A percentile compares a stretch with the other conserved stretches of the same genome.
Conservation (phyloP, 495 filamentous ascomycete genomes). For the Annulohypoxylon maeteangense region DNA sequence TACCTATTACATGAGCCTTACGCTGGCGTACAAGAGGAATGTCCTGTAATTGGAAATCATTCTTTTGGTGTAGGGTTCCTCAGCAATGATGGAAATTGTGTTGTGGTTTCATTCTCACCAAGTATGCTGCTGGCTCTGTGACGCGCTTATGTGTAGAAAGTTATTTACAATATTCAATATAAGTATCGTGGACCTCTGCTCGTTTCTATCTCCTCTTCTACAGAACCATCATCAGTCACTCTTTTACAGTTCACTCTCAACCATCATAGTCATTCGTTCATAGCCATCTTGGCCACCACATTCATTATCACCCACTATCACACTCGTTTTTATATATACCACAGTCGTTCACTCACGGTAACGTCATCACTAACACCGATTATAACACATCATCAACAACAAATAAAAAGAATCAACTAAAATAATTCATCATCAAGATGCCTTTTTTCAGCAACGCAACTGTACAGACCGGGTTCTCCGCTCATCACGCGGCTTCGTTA, state of each 20-base stretch:
- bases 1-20: neutral
- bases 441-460: conserved; percentile 42
- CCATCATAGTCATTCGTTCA: conserved; percentile 38
- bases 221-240: conserved; percentile 32
- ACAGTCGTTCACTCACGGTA: conserved; percentile 13
- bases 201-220: neutral
- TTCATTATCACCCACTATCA: conserved; percentile 34
- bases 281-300: conserved; percentile 37
- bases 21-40: conserved; percentile 31
- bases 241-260: conserved; percentile 24
- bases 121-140: neutral
- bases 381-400: neutral
- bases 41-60: conserved; percentile 40
- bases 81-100: conserved; percentile 20
- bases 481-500: conserved; percentile 29
- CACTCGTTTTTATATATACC: conserved; percentile 28
- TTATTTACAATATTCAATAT: conserved; percentile 30
- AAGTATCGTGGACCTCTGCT: conserved; percentile 22
- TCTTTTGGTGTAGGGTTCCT: conserved; percentile 20
- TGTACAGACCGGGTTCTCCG: conserved; percentile 28
- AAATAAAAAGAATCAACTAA: too few species aligned
- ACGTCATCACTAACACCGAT: conserved; percentile 1
- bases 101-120: conserved; percentile 20
- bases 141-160: conserved; percentile 9
- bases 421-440: conserved; percentile 38